Evolutionary conservation across 768 basidiomycete genomes (phyloP).

Genomic region (Rhizopogon vulgaris): DNA sequence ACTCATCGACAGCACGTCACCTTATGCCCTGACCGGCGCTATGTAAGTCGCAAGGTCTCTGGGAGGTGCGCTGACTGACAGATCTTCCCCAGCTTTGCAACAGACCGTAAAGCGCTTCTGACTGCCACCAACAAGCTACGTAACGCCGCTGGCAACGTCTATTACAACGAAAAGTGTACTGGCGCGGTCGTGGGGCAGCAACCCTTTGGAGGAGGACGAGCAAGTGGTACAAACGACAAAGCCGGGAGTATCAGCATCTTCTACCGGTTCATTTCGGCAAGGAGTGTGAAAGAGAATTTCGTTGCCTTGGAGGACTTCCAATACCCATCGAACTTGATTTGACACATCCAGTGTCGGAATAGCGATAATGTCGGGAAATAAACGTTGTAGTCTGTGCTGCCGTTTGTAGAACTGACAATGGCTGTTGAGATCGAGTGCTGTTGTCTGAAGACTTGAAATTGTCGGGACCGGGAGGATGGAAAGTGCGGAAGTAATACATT

Average conservation of each 20-base stretch:
- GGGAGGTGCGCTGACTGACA: constrained; percentile 7
- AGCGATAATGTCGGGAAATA: not conserved
- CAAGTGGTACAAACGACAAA: constrained; percentile 96
- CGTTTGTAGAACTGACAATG: not conserved
- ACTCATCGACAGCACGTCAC: constrained; percentile 78
- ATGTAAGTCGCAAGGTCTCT: constrained; percentile 53
- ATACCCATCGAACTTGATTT: constrained; percentile 86
- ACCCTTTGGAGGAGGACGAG: constrained; percentile 93
- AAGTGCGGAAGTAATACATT: no score
- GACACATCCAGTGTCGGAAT: constrained; percentile 7
- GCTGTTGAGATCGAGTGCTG: no score
- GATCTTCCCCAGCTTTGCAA: constrained; percentile 57
- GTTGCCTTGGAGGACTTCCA: constrained; percentile 70
- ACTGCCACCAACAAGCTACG: constrained; percentile 77
- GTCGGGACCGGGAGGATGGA: no score
- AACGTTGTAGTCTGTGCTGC: not conserved
- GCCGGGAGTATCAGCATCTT: constrained; percentile 78
- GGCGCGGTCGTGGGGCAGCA: constrained; percentile 98
- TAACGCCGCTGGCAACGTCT: constrained; percentile 92
- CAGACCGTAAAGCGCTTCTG: constrained; percentile 75
- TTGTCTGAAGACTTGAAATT: no score
- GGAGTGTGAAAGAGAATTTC: constrained; percentile 98
- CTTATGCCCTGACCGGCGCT: constrained; percentile 91
- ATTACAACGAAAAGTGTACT: constrained; percentile 98
- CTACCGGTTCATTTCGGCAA: constrained; percentile 78